Evolutionary conservation across 495 filamentous ascomycete genomes (phyloP).

Genomic region (Tuber indicum): DNA sequence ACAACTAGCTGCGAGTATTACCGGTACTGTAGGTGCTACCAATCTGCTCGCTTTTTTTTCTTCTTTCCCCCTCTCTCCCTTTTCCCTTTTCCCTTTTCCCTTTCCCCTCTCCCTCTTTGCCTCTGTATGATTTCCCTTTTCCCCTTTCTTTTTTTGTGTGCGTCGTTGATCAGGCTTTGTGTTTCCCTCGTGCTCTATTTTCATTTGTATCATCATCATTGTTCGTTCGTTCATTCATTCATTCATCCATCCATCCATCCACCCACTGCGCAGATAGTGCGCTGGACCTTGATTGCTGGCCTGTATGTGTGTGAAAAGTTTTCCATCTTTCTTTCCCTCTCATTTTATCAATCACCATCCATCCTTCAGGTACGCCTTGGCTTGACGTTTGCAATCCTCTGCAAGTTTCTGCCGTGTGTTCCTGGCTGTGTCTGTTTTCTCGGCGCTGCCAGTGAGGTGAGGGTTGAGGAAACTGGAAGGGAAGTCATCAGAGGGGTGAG

Average conservation of each 20-base stretch:
- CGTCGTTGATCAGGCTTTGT: conserved; percentile 3
- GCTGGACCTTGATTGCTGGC: background rate
- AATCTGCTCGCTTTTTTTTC: conserved; percentile 16
- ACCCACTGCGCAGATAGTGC: background rate
- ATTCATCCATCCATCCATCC: background rate
- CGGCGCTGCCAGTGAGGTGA: background rate
- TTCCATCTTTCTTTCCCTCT: conserved; percentile 4
- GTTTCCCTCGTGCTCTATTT: conserved; percentile 1
- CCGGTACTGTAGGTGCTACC: conserved; percentile 20
- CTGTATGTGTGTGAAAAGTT: background rate
- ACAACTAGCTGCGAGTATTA: background rate
- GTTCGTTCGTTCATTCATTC: background rate
- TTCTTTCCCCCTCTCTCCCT: conserved; percentile 17
- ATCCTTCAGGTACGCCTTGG: background rate
- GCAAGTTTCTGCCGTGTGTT: conserved; percentile 16
- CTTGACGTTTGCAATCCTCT: background rate
- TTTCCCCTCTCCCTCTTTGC: conserved; percentile 13
- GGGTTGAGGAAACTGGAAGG: background rate
- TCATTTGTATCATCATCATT: background rate
- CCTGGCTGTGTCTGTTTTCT: background rate
- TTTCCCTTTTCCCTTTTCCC: background rate
- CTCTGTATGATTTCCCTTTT: background rate
- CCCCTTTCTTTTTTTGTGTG: conserved; percentile 19
- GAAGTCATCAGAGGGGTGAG: background rate
- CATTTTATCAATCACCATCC: background rate